Conservation (phyloP, 192 early-diverging fungal species). For the Rhizoclosmatium globosum region DNA sequence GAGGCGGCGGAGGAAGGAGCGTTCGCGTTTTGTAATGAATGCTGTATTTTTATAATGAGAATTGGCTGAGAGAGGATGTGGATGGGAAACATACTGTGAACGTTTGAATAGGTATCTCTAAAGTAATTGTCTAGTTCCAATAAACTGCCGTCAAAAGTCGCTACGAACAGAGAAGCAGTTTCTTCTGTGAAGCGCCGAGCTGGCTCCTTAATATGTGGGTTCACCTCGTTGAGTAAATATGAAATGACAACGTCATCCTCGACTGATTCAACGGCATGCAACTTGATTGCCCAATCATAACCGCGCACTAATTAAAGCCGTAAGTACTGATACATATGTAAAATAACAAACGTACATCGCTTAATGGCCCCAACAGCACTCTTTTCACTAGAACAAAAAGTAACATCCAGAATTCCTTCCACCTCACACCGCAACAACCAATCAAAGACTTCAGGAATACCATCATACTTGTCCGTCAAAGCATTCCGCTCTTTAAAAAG, state of each 20-base stretch:
- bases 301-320: conserved; percentile 24
- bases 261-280: conserved; percentile 43
- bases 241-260: conserved; percentile 43
- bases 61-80: no score
- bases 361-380: conserved; percentile 35
- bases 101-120: conserved; percentile 18
- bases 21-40: conserved; percentile 36
- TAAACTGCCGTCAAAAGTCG: conserved; percentile 46
- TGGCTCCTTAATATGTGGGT: conserved; percentile 40
- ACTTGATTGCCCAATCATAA: conserved; percentile 43
- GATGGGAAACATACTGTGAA: no score
- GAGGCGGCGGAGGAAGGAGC: conserved; percentile 30
- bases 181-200: conserved; percentile 41
- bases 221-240: conserved; percentile 46
- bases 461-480: conserved; percentile 39
- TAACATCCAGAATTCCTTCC: conserved; percentile 46
- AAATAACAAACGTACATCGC: conserved; percentile 19
- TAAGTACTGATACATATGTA: neutral
- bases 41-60: neutral
- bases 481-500: conserved; percentile 41
- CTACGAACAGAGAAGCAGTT: conserved; percentile 45
- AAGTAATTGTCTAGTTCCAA: conserved; percentile 43
- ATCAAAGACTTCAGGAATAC: conserved; percentile 43
- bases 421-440: conserved; percentile 47
- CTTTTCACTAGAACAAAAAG: conserved; percentile 49